A percentile compares a stretch with the other conserved stretches of the same genome.
phyloP scores from a whole-genome alignment of 108 stramenopile genomes.

The Ochromonas danica region DNA sequence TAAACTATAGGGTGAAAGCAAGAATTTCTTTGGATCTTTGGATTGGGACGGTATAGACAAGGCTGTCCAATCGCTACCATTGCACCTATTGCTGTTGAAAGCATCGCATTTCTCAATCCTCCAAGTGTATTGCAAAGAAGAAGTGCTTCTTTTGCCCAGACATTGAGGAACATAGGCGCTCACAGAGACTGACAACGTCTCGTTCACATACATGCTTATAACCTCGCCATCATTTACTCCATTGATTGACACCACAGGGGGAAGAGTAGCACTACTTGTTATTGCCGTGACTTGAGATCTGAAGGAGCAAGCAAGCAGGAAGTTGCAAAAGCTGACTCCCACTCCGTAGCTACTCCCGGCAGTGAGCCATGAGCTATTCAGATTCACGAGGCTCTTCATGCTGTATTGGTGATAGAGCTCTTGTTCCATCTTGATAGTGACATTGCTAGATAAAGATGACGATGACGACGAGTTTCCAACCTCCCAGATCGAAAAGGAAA shows the following conservation, averaged over 20 bases:
- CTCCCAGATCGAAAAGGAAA: neutral
- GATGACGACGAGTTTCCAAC: neutral
- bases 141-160: neutral
- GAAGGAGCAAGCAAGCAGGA: neutral
- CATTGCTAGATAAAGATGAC: neutral
- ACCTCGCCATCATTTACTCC: neutral
- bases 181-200: neutral
- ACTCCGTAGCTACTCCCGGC: neutral
- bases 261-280: neutral
- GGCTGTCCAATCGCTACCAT: no score
- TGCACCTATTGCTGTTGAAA: no score
- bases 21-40: neutral
- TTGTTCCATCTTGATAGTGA: neutral
- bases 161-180: neutral
- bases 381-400: no score
- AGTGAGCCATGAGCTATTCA: neutral
- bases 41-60: neutral
- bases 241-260: neutral
- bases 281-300: neutral
- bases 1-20: neutral
- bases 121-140: neutral
- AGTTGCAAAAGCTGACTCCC: neutral
- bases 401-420: no score
- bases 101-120: no score
- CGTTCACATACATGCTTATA: neutral